Base-by-base conservation (phyloP, 768 basidiomycete genomes). In the Russula olivacea region DNA sequence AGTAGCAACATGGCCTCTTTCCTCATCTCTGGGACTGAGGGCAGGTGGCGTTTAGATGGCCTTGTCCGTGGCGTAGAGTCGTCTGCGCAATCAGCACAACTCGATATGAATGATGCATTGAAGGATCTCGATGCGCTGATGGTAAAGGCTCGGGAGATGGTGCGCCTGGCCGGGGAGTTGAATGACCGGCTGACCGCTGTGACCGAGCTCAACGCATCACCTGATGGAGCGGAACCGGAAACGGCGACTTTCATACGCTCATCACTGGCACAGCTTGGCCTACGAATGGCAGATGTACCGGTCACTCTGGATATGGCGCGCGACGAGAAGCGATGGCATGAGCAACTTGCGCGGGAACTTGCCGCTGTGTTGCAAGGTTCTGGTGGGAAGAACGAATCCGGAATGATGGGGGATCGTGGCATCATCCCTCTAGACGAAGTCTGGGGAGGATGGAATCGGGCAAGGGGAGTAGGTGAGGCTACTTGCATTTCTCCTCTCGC, bases 381-480 rank as follows among this genome's bases (percentile, higher is more conserved):
- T 54, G 59, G 69, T 14, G 75, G 77, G 3, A 68, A 78, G 63
- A 71, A 76, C 67, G 63, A 69, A 4, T 75, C 75, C 0, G 88
- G 91, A 1, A 79, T 95, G 69, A 91, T 95, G 90, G 79, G 80
- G 60, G 78, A 81, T 3, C 82, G 91, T 32, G 93, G 91, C 1
- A 82, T 96, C 38, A 81, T 97, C 43, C 91, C 88, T 0, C 74
- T 97, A 30, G 94, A 98, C 71, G 94, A 96, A 74, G 89, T 89
- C 0, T 98, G 94, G 94, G 91, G 91, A 30, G 85, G 89, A 2
- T 97, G 94, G 94, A 96, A 95, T 71, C 85, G 94, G 61, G 93
- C 92, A 7, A 77, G 94, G 67, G 94, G 94, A 54, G 88, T 96
- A 58, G 88, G 93, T 92, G 72, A 72, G 87, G 71, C 23, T 10